A percentile compares a stretch with the other conserved stretches of the same genome.
These are phyloP conservation scores for Pseudoperonospora humuli DNA, from an alignment of 352 stramenopile genomes.

Conservation along the genomic window DNA sequence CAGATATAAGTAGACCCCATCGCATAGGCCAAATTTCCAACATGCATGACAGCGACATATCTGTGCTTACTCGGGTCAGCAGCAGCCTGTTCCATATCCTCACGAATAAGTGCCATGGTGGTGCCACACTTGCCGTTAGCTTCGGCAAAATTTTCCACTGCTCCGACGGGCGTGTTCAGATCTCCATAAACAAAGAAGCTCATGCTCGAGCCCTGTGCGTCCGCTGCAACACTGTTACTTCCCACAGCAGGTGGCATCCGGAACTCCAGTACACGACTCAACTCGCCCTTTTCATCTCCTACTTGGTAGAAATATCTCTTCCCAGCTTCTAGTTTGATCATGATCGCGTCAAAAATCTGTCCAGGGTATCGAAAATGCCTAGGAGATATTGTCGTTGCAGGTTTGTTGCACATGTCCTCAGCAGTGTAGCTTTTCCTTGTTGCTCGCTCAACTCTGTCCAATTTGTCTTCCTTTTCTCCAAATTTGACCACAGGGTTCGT, in stretches of 20 bases:
- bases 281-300: conserved; percentile 19
- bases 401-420: conserved; percentile 26
- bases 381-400: conserved; percentile 12
- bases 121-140: conserved; percentile 29
- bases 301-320: conserved; percentile 35
- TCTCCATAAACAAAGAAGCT: conserved; percentile 76
- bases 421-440: conserved; percentile 25
- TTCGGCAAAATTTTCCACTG: conserved; percentile 23
- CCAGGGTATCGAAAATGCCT: conserved; percentile 26
- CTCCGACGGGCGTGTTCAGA: conserved; percentile 30
- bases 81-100: conserved; percentile 25
- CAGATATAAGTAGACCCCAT: conserved; percentile 62
- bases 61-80: conserved; percentile 30
- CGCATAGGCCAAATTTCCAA: conserved; percentile 79
- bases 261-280: conserved; percentile 27
- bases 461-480: conserved; percentile 14
- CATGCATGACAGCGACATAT: conserved; percentile 63
- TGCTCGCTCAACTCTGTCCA: conserved; percentile 7
- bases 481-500: conserved; percentile 31
- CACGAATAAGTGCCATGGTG: conserved; percentile 28
- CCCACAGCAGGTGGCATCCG: conserved; percentile 20
- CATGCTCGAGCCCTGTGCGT: conserved; percentile 25
- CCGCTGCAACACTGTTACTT: conserved; percentile 8
- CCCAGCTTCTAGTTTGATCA: conserved; percentile 24
- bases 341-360: conserved; percentile 36